Percentiles rank a stretch among this genome's conserved stretches.
phyloP scores from a whole-genome alignment of 495 filamentous ascomycete genomes.

The Neurospora sp. region DNA sequence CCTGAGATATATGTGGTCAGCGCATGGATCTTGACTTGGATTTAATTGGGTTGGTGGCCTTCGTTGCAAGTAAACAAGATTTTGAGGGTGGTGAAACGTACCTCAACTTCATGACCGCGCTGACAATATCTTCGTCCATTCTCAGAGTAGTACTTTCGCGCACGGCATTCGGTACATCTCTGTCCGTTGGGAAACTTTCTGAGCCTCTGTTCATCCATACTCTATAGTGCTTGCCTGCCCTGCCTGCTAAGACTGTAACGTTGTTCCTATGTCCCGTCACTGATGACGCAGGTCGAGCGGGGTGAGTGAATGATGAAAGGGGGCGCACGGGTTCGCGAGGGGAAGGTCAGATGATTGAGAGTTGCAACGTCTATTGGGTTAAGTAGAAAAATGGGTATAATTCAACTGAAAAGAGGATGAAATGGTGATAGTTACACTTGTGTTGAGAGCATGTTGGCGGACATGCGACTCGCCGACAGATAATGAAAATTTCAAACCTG shows the following conservation, averaged over 20 bases:
- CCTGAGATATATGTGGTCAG: constrained; percentile 13
- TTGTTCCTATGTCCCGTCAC: not conserved
- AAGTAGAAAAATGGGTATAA: not conserved
- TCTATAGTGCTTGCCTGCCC: not conserved
- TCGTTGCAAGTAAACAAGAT: not conserved
- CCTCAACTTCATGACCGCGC: constrained; percentile 44
- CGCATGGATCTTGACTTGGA: not conserved
- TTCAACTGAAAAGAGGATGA: not conserved
- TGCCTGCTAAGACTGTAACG: not conserved
- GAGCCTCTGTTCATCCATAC: constrained; percentile 1
- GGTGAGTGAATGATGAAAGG: not conserved
- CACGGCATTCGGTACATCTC: constrained; percentile 38
- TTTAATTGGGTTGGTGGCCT: not conserved
- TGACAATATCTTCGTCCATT: constrained; percentile 42
- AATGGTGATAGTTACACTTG: not conserved
- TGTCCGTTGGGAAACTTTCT: constrained; percentile 30
- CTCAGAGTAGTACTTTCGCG: constrained; percentile 37
- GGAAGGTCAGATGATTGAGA: not conserved
- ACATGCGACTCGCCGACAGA: not conserved
- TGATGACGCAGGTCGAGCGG: not conserved
- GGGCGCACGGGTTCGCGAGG: not conserved
- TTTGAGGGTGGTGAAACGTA: not conserved
- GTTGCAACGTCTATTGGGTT: not conserved
- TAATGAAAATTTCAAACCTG: not conserved
- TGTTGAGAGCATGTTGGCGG: not conserved